Percentiles rank a stretch among this genome's conserved stretches.
phyloP scores from a whole-genome alignment of 495 filamentous ascomycete species.

The Tuber brumale region DNA sequence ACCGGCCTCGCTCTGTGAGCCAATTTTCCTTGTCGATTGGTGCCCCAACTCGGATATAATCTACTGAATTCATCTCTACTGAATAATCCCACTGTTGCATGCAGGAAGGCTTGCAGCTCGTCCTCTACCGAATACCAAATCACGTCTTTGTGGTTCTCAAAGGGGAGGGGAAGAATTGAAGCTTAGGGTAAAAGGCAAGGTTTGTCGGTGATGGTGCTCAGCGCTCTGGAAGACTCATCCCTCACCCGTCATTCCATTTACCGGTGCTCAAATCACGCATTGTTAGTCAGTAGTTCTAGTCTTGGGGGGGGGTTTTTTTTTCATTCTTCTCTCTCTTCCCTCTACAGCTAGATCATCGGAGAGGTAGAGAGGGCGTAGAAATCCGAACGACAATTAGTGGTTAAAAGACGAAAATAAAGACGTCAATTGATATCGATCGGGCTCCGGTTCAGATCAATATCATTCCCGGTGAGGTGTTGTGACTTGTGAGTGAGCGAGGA shows the following conservation, averaged over 20 bases:
- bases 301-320: too few species aligned
- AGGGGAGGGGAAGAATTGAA: conserved; percentile 2
- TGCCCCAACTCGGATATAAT: background rate
- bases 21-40: background rate
- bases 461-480: background rate
- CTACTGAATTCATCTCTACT: conserved; percentile 1
- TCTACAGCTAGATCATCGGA: background rate
- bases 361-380: background rate
- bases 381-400: background rate
- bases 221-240: background rate
- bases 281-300: background rate
- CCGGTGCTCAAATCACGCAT: background rate
- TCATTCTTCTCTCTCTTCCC: background rate
- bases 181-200: background rate
- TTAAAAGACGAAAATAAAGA: background rate
- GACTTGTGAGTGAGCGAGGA: background rate
- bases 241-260: background rate
- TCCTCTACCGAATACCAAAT: background rate
- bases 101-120: background rate
- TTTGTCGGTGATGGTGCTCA: background rate
- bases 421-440: background rate
- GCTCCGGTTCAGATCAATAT: background rate
- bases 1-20: background rate
- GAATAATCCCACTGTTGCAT: background rate
- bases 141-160: background rate